Base-by-base conservation (phyloP, 108 stramenopile genomes). In the Tribonema minus region DNA sequence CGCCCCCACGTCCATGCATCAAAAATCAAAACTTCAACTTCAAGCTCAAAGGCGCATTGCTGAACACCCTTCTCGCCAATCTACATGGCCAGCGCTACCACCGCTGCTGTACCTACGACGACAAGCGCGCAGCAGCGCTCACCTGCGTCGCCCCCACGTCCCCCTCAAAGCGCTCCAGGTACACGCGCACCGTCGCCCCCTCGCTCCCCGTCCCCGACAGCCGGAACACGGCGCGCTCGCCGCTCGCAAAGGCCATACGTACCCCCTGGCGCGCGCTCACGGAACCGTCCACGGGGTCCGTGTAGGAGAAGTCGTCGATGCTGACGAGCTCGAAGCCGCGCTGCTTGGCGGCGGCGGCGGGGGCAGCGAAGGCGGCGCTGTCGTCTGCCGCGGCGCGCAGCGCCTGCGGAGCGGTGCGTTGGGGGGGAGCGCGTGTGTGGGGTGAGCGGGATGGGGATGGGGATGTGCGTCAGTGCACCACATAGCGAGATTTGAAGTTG, bases 81-180 rank as follows among this genome's bases (percentile, higher is more conserved):
- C n/a, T n/a, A n/a, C n/a, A n/a, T n/a, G n/a, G n/a, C n/a, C n/a
- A n/a, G n/a, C n/a, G n/a, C n/a, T n/a, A n/a, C n/a, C n/a, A n/a
- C n/a, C n/a, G n/a, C n/a, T n/a, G n/a, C n/a, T n/a, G n/a, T n/a
- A n/a, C n/a, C n/a, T n/a, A n/a, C n/a, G n/a, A n/a, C n/a, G n/a
- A n/a, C n/a, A n/a, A n/a, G n/a, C n/a, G n/a, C n/a, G n/a, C n/a
- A n/a, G n/a, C 61, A 26, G 61, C 37, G 37, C 84, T 71, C 63
- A 87, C 60, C 64, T 88, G 84, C 37, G 91, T 91, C 80, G 91
- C 88, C 40, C 87, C 85, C 6, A 89, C 76, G 28, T 84, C 70
- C 32, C 68, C 64, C 81, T 96, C 96, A 88, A 95, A 98, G 81
- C 93, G 92, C 84, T 99, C 99, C 33, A 99, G 85, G 90, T 99